Evolutionary conservation across 192 early-diverging fungal genomes (phyloP).

Genomic region (Podila minutissima): DNA sequence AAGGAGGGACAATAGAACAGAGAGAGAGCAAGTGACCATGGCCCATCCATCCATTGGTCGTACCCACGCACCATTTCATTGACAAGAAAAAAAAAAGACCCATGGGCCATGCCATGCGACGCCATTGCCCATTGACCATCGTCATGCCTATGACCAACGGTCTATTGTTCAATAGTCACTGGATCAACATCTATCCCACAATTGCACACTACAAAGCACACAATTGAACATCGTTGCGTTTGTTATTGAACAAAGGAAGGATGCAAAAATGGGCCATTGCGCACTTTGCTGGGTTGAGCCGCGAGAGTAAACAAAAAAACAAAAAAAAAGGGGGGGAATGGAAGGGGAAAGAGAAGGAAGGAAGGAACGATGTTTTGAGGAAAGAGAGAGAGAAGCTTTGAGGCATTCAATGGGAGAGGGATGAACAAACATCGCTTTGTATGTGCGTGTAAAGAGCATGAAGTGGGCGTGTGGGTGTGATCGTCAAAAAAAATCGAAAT

Average conservation of each 20-base stretch:
- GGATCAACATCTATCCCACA: no score
- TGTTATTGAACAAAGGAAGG: no score
- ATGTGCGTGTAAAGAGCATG: background rate
- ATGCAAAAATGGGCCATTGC: background rate
- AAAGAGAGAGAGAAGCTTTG: background rate
- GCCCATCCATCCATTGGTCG: background rate
- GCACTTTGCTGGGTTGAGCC: background rate
- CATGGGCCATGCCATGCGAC: no score
- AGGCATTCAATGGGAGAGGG: background rate
- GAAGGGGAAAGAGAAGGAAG: background rate
- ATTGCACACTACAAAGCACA: no score
- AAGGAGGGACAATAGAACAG: conserved; percentile 1
- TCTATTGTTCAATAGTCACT: no score
- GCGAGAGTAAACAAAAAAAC: background rate
- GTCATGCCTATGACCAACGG: no score
- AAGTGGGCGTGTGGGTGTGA: background rate
- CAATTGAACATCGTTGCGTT: no score
- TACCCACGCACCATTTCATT: background rate
- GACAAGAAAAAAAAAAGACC: background rate
- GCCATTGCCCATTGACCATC: no score
- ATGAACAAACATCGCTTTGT: background rate
- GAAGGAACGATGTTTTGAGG: background rate
- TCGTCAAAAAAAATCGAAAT: background rate
- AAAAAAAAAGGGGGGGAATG: background rate
- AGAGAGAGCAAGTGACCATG: background rate